Conservation (phyloP, 495 filamentous ascomycete species). For the Staphylotrichum longicolle region DNA sequence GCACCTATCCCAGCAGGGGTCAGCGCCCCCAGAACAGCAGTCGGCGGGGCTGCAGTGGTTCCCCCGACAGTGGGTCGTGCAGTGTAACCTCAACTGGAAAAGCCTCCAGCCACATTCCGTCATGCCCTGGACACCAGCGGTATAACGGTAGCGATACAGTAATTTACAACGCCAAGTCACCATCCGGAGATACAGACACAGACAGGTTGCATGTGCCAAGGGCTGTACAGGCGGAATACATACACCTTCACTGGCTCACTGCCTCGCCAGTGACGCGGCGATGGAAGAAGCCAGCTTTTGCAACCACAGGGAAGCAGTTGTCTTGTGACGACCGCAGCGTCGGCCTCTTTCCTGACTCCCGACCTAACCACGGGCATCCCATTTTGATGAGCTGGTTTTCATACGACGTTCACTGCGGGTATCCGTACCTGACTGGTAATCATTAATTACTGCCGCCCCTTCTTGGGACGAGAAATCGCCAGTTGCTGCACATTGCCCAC, state of each 20-base stretch:
- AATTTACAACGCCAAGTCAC: background rate
- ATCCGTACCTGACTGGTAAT: no score
- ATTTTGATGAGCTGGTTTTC: no score
- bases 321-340: background rate
- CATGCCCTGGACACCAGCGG: background rate
- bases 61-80: background rate
- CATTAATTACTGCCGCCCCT: no score
- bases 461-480: no score
- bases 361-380: background rate
- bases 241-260: background rate
- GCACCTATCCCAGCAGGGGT: background rate
- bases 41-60: background rate
- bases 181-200: background rate
- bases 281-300: conserved; percentile 15
- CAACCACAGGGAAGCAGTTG: background rate
- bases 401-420: no score
- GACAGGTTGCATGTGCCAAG: background rate
- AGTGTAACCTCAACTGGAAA: background rate
- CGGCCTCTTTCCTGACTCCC: background rate
- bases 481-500: no score
- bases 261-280: conserved; percentile 16
- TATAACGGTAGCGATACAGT: no score
- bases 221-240: conserved; percentile 1
- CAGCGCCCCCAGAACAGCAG: no score
- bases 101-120: conserved; percentile 2